Evolutionary conservation across 108 stramenopile species (phyloP).

Genomic region (Skeletonema costatum): DNA sequence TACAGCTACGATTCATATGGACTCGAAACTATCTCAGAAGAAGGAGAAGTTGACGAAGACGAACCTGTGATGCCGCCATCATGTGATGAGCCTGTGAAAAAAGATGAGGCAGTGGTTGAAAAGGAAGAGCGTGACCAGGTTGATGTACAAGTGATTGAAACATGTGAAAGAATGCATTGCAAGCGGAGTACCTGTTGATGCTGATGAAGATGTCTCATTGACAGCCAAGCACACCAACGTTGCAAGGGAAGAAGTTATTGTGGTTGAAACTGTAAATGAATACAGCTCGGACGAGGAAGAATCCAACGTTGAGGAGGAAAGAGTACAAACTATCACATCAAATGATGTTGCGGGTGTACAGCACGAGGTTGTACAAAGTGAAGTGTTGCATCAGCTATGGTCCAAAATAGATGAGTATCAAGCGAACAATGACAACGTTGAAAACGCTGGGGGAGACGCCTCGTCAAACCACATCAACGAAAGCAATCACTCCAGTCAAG

Average conservation of each 20-base stretch:
- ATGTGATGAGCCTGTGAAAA: neutral
- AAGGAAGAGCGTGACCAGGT: neutral
- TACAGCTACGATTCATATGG: conserved; percentile 1
- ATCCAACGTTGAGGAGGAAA: neutral
- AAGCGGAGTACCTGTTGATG: neutral
- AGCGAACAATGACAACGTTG: neutral
- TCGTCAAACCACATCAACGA: neutral
- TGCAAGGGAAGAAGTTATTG: neutral
- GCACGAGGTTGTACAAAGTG: neutral
- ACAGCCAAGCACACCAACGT: neutral
- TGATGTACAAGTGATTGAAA: neutral
- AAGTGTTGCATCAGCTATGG: conserved; percentile 1
- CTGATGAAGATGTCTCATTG: neutral
- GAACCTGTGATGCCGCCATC: neutral
- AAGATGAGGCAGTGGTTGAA: neutral
- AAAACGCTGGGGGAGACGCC: neutral
- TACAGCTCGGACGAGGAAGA: conserved; percentile 13
- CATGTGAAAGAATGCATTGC: neutral
- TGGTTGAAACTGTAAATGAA: conserved; percentile 19
- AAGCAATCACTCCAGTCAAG: neutral
- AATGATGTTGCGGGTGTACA: neutral
- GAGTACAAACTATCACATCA: neutral
- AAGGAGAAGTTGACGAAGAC: neutral
- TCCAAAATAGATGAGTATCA: conserved; percentile 9
- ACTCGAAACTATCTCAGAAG: neutral